phyloP scores from a whole-genome alignment of 495 filamentous ascomycete genomes.

The Parathielavia appendiculata region DNA sequence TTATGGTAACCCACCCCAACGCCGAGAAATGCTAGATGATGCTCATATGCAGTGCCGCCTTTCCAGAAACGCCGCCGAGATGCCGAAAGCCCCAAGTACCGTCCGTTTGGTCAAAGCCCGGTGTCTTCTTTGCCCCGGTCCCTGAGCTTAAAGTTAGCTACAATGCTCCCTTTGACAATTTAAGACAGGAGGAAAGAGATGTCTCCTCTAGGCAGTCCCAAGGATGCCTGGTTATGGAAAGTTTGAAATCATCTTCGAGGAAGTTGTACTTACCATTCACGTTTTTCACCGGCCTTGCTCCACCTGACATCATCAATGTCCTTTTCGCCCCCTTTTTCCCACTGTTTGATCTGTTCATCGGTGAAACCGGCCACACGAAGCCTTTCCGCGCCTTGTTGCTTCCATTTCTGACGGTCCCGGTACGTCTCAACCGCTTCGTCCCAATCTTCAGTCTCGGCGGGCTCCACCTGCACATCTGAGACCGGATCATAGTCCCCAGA shows the following conservation, averaged over 20 bases:
- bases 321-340: slow-evolving; percentile 63
- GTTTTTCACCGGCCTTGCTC: slow-evolving; percentile 70
- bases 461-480: slow-evolving; percentile 59
- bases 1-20: neutral
- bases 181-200: neutral
- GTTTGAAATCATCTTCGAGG: too few species aligned
- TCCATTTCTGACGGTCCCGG: slow-evolving; percentile 79
- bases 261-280: slow-evolving; percentile 67
- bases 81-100: neutral
- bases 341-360: slow-evolving; percentile 68
- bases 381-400: slow-evolving; percentile 68
- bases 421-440: slow-evolving; percentile 74
- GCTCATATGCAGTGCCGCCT: neutral
- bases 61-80: slow-evolving; percentile 1
- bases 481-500: slow-evolving; percentile 69
- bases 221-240: neutral
- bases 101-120: neutral
- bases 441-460: slow-evolving; percentile 60
- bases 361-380: slow-evolving; percentile 74
- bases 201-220: neutral
- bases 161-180: neutral
- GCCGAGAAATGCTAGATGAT: neutral
- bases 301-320: slow-evolving; percentile 71
- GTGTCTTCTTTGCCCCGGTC: slow-evolving; percentile 20
- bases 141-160: neutral